Percentiles rank a stretch among this genome's conserved stretches.
phyloP scores from a whole-genome alignment of 257 asterid species.

The Dorcoceras hygrometricum region DNA sequence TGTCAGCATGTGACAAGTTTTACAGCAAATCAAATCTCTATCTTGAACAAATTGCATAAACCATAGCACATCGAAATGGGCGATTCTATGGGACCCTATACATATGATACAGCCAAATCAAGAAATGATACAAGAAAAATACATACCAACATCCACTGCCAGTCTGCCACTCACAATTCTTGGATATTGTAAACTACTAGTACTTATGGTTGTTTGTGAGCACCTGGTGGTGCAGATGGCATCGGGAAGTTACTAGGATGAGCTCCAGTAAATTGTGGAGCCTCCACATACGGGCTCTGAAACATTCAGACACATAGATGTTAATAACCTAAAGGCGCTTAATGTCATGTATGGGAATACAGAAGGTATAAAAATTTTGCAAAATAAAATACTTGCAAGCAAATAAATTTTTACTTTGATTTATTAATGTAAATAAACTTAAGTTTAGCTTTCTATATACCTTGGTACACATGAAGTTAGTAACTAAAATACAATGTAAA shows the following conservation, averaged over 20 bases:
- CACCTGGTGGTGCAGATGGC: conserved; percentile 97
- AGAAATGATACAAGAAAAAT: conserved; percentile 27
- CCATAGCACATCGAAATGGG: conserved; percentile 4
- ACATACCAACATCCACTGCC: conserved; percentile 27
- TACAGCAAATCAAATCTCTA: conserved; percentile 1
- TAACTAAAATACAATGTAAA: not conserved
- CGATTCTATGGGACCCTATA: conserved; percentile 25
- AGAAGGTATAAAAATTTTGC: not conserved
- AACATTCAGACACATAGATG: conserved; percentile 16
- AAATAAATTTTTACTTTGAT: not conserved
- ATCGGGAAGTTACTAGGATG: conserved; percentile 56
- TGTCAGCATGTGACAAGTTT: not conserved
- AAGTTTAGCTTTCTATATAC: not conserved
- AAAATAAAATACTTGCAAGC: not conserved
- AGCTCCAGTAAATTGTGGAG: conserved; percentile 60
- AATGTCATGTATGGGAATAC: not conserved
- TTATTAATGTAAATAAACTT: not conserved
- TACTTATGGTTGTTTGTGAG: conserved; percentile 52
- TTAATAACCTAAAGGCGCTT: conserved; percentile 8
- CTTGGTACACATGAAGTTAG: not conserved
- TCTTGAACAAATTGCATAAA: conserved; percentile 23
- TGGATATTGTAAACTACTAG: not conserved
- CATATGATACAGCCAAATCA: conserved; percentile 25
- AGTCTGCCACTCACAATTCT: conserved; percentile 22
- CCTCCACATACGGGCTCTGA: conserved; percentile 96